A percentile compares a stretch with the other conserved stretches of the same genome.
Evolutionary conservation across 1,139 yeast genomes (phyloP).

Genomic region (Pneumocystis murina): DNA sequence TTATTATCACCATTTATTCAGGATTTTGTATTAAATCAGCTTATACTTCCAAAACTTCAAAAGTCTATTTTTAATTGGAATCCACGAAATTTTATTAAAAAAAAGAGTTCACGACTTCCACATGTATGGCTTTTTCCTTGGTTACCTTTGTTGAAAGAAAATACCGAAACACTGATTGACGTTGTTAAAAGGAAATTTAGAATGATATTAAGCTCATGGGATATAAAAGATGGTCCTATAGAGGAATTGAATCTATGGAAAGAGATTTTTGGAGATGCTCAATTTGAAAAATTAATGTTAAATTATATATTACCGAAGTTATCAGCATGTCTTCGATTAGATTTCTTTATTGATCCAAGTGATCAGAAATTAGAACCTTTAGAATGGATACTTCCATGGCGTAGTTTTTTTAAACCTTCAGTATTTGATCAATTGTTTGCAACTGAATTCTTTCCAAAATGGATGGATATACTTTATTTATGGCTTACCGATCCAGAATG

Average conservation of each 20-base stretch:
- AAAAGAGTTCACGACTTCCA: slow-evolving; percentile 17
- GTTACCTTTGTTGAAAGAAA: slow-evolving; percentile 26
- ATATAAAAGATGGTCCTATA: slow-evolving; percentile 18
- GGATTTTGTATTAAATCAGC: slow-evolving; percentile 20
- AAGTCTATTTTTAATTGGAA: slow-evolving; percentile 27
- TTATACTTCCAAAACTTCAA: slow-evolving; percentile 28
- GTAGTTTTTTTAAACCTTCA: slow-evolving; percentile 16
- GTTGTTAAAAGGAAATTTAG: slow-evolving; percentile 24
- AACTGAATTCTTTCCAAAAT: slow-evolving; percentile 24
- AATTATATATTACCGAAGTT: slow-evolving; percentile 26
- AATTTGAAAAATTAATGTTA: slow-evolving; percentile 19
- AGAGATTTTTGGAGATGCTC: slow-evolving; percentile 26
- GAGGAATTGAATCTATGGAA: slow-evolving; percentile 27
- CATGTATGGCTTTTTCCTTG: slow-evolving; percentile 34
- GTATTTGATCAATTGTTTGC: slow-evolving; percentile 20
- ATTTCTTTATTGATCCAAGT: slow-evolving; percentile 22
- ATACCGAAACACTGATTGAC: slow-evolving; percentile 18
- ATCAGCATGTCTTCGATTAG: slow-evolving; percentile 17
- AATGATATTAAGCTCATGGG: slow-evolving; percentile 25
- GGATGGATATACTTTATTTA: slow-evolving; percentile 20
- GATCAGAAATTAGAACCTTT: slow-evolving; percentile 20
- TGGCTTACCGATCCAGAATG: slow-evolving; percentile 21
- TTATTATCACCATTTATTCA: slow-evolving; percentile 26
- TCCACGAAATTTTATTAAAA: slow-evolving; percentile 14
- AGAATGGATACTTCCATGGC: slow-evolving; percentile 21